Percentiles rank a stretch among this genome's conserved stretches.
Evolutionary conservation across 352 stramenopile species (phyloP).

Genomic region (Stramenopiles sp.): DNA sequence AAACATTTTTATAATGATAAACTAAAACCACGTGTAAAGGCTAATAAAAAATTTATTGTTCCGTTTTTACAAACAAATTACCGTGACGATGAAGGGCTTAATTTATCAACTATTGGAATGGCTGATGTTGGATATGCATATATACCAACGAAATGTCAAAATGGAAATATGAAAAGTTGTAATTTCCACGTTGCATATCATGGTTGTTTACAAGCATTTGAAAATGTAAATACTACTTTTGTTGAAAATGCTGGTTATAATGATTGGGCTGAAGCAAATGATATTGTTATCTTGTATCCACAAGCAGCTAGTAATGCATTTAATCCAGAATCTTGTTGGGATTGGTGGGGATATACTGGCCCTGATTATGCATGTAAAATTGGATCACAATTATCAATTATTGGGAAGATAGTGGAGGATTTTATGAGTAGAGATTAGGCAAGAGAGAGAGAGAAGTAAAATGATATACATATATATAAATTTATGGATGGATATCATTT

Average conservation of each 20-base stretch:
- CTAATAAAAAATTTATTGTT: slow-evolving; percentile 2
- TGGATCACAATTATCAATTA: slow-evolving; percentile 3
- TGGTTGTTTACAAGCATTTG: slow-evolving; percentile 3
- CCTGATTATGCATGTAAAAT: slow-evolving; percentile 7
- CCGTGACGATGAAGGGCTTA: not conserved
- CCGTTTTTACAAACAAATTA: slow-evolving; percentile 8
- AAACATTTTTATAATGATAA: not conserved
- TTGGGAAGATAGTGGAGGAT: slow-evolving; percentile 10
- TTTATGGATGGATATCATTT: too few relatives aligned
- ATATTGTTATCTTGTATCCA: slow-evolving; percentile 9
- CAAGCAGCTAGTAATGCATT: not conserved
- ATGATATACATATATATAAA: too few relatives aligned
- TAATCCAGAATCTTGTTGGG: slow-evolving; percentile 8
- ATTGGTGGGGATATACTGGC: slow-evolving; percentile 10
- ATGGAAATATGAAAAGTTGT: slow-evolving; percentile 1
- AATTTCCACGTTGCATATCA: slow-evolving; percentile 11
- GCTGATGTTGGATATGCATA: not conserved
- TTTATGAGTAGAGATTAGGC: too few relatives aligned
- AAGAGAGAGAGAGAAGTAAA: too few relatives aligned
- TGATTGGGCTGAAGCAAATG: slow-evolving; percentile 10
- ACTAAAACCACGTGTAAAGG: not conserved
- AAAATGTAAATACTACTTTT: not conserved
- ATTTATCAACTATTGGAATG: not conserved
- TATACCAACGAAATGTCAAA: slow-evolving; percentile 9
- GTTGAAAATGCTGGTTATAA: slow-evolving; percentile 8